Evolutionary conservation across 495 filamentous ascomycete genomes (phyloP).

Genomic region (Penicillium egyptiacum): DNA sequence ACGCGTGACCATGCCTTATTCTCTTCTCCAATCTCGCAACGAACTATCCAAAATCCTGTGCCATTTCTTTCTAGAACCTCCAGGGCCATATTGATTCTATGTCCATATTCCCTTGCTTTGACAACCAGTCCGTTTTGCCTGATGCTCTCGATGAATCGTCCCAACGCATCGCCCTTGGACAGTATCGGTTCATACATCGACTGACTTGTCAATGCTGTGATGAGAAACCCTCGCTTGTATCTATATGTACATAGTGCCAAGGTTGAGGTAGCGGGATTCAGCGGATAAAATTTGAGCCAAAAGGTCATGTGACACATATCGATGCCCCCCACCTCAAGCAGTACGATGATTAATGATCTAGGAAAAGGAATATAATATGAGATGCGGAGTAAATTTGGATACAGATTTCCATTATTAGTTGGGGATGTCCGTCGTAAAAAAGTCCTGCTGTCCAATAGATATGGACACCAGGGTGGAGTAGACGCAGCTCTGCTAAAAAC

Average conservation of each 20-base stretch:
- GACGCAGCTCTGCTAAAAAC: conserved; percentile 58
- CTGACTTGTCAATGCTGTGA: background rate
- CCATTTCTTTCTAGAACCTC: background rate
- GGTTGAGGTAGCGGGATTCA: too few relatives aligned
- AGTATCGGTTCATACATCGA: background rate
- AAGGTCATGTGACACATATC: background rate
- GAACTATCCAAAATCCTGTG: background rate
- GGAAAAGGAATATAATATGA: background rate
- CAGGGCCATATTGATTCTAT: background rate
- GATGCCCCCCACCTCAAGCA: too few relatives aligned
- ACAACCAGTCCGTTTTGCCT: background rate
- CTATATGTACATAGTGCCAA: too few relatives aligned
- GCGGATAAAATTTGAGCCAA: too few relatives aligned
- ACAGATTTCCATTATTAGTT: background rate
- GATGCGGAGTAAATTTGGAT: background rate
- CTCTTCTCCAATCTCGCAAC: background rate
- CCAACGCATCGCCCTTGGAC: background rate
- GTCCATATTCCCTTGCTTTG: background rate
- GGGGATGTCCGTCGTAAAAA: conserved; percentile 52
- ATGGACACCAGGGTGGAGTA: conserved; percentile 55
- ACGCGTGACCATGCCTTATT: background rate
- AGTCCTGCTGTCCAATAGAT: conserved; percentile 50
- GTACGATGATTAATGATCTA: background rate
- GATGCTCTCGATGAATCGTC: background rate
- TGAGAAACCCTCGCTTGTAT: background rate